These are phyloP conservation scores for Oryza officinalis DNA, from an alignment of 176 grass and related monocot genomes.

Conservation along the genomic window DNA sequence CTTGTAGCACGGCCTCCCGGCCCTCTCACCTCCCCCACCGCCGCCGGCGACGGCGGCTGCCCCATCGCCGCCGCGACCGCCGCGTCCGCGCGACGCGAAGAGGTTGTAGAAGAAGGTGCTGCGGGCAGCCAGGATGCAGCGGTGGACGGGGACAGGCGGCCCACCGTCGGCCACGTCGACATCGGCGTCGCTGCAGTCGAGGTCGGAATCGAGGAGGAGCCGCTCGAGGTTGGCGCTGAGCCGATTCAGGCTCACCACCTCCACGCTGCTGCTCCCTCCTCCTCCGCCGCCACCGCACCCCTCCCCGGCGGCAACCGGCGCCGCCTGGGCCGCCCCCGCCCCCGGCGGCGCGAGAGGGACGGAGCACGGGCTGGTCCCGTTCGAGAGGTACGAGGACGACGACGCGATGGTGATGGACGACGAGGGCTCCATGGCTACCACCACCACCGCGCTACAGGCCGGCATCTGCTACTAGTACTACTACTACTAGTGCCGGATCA, in stretches of 20 bases:
- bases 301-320: slow-evolving; percentile 14
- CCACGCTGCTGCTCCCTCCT: slow-evolving; percentile 38
- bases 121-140: slow-evolving; percentile 84
- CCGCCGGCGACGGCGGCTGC: neutral
- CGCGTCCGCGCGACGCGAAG: slow-evolving; percentile 51
- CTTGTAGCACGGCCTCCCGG: slow-evolving; percentile 60
- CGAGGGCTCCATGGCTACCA: slow-evolving; percentile 49
- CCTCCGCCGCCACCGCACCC: neutral
- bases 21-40: slow-evolving; percentile 1
- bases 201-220: slow-evolving; percentile 62
- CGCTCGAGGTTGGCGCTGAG: slow-evolving; percentile 84
- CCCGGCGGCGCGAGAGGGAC: slow-evolving; percentile 11
- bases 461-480: no score
- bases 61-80: slow-evolving; percentile 14
- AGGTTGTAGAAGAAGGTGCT: slow-evolving; percentile 79
- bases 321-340: neutral
- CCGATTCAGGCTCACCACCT: slow-evolving; percentile 64
- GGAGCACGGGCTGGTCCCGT: slow-evolving; percentile 57
- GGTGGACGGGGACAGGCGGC: slow-evolving; percentile 67
- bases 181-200: slow-evolving; percentile 91
- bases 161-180: slow-evolving; percentile 65
- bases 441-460: neutral
- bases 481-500: slow-evolving; percentile 31
- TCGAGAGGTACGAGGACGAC: slow-evolving; percentile 69
- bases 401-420: slow-evolving; percentile 70